Evolutionary conservation across 768 basidiomycete species (phyloP).

Genomic region (Russula sp.): DNA sequence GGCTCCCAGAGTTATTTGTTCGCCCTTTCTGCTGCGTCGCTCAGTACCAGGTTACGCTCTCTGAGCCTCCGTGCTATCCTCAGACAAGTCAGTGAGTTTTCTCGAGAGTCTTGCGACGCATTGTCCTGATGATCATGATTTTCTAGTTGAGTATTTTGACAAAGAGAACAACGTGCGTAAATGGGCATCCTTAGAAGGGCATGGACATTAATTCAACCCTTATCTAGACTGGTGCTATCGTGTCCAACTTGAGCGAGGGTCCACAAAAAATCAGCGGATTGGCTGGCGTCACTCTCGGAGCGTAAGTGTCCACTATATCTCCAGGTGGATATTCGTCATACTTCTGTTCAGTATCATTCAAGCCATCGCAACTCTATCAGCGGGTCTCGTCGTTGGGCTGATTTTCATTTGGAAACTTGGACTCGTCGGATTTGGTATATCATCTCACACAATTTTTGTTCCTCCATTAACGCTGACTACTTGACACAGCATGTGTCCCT

Average conservation of each 20-base stretch:
- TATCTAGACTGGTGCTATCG: slow-evolving; percentile 65
- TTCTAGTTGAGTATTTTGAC: slow-evolving; percentile 76
- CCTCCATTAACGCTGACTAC: not conserved
- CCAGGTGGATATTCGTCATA: not conserved
- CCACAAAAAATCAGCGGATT: slow-evolving; percentile 83
- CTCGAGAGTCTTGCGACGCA: not conserved
- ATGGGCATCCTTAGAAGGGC: not conserved
- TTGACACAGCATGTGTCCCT: slow-evolving; percentile 52
- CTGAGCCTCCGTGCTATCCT: slow-evolving; percentile 71
- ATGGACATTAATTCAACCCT: slow-evolving; percentile 4
- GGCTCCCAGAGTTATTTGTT: slow-evolving; percentile 63
- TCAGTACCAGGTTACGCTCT: slow-evolving; percentile 63
- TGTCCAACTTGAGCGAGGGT: slow-evolving; percentile 68
- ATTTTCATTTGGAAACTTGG: slow-evolving; percentile 67
- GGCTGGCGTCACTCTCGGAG: slow-evolving; percentile 78
- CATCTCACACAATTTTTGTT: not conserved
- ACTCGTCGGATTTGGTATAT: slow-evolving; percentile 71
- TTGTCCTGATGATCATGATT: slow-evolving; percentile 15
- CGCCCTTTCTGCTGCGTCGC: slow-evolving; percentile 51
- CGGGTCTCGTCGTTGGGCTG: slow-evolving; percentile 69
- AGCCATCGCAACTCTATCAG: slow-evolving; percentile 53
- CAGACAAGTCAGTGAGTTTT: slow-evolving; percentile 67
- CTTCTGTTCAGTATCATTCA: slow-evolving; percentile 59
- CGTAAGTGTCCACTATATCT: slow-evolving; percentile 35
- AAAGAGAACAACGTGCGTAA: slow-evolving; percentile 62